phyloP scores from a whole-genome alignment of 2,329 filamentous ascomycete genomes.

The Graphiopsis chlorocephala region DNA sequence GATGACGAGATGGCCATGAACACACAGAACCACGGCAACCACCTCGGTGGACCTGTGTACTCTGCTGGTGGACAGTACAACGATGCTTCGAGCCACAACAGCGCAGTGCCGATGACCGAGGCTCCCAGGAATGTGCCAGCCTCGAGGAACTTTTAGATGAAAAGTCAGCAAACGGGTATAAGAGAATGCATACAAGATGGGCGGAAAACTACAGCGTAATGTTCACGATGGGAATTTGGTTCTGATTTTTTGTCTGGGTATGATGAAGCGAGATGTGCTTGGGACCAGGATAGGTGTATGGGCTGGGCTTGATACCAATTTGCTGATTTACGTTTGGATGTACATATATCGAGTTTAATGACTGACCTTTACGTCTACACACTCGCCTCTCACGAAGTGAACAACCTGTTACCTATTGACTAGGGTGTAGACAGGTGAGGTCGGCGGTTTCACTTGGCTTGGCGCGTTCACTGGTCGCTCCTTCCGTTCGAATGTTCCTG shows the following conservation, averaged over 20 bases:
- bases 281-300: conserved; percentile 1
- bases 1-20: conserved; percentile 31
- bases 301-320: conserved; percentile 8
- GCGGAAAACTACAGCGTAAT: background rate
- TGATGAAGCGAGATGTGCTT: background rate
- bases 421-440: background rate
- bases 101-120: conserved; percentile 23
- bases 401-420: no score
- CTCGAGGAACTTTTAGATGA: conserved; percentile 23
- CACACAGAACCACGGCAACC: conserved; percentile 28
- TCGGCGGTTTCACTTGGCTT: background rate
- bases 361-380: background rate
- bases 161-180: background rate
- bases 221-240: background rate
- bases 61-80: conserved; percentile 23
- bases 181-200: background rate
- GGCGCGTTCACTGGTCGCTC: background rate
- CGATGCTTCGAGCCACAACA: conserved; percentile 23
- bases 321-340: conserved; percentile 5
- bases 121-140: conserved; percentile 13
- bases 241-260: background rate
- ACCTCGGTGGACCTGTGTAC: conserved; percentile 34
- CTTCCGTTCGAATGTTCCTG: background rate
- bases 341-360: conserved; percentile 1
- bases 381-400: background rate